A percentile compares a stretch with the other conserved stretches of the same genome.
Conservation (phyloP, 306 rosid species). For the Vigna radiata region DNA sequence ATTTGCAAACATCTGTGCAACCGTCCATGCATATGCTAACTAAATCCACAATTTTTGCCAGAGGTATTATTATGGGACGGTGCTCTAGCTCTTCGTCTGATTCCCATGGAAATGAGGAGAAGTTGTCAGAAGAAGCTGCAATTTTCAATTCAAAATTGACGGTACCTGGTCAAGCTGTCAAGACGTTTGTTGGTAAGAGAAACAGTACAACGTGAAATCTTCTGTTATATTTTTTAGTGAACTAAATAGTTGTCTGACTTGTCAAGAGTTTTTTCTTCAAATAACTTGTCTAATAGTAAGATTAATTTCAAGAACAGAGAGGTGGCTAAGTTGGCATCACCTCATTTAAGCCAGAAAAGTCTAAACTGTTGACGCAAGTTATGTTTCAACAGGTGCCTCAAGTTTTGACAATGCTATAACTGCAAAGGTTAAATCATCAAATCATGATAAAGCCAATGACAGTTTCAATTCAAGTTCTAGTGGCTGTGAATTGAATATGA, state of each 20-base stretch:
- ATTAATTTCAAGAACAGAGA: slow-evolving; percentile 51
- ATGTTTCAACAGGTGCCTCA: slow-evolving; percentile 51
- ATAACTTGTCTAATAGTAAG: slow-evolving; percentile 50
- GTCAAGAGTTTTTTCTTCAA: slow-evolving; percentile 46
- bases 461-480: slow-evolving; percentile 66
- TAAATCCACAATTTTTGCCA: slow-evolving; percentile 44
- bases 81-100: slow-evolving; percentile 65
- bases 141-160: slow-evolving; percentile 58
- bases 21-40: slow-evolving; percentile 25
- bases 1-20: neutral
- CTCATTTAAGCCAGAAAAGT: slow-evolving; percentile 45
- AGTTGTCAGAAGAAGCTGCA: slow-evolving; percentile 53
- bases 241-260: slow-evolving; percentile 40
- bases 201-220: slow-evolving; percentile 36
- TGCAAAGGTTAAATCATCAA: slow-evolving; percentile 55
- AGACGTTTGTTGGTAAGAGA: slow-evolving; percentile 63
- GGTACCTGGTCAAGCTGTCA: slow-evolving; percentile 55
- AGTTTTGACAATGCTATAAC: slow-evolving; percentile 55
- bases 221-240: slow-evolving; percentile 33
- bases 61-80: slow-evolving; percentile 62
- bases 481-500: slow-evolving; percentile 70
- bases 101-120: slow-evolving; percentile 70
- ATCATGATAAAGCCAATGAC: slow-evolving; percentile 54
- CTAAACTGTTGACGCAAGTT: slow-evolving; percentile 45
- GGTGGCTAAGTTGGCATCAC: slow-evolving; percentile 50